Percentiles rank a stretch among this genome's conserved stretches.
Conservation (phyloP, 202 grass and related monocot genomes). For the Carex arenaria region DNA sequence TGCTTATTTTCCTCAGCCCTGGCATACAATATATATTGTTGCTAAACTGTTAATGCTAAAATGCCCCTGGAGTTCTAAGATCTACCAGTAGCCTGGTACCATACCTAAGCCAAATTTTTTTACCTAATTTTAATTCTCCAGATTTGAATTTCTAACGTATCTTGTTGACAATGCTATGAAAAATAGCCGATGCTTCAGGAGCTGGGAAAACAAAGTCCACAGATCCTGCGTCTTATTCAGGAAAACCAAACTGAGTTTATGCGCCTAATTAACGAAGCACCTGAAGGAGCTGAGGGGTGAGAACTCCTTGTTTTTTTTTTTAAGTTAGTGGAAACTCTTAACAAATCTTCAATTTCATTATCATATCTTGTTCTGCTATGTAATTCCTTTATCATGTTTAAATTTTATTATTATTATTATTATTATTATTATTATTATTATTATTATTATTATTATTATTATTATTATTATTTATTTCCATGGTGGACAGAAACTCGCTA, state of each 20-base stretch:
- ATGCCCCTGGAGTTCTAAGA: neutral
- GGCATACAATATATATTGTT: neutral
- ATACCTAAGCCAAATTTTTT: neutral
- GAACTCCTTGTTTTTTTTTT: neutral
- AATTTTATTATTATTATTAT: too few species aligned
- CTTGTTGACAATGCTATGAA: neutral
- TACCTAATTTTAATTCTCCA: neutral
- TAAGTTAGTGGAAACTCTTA: too few species aligned
- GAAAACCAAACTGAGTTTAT: conserved; percentile 93
- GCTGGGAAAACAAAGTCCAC: conserved; percentile 88
- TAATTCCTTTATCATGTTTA: conserved; percentile 2
- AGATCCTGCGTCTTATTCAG: conserved; percentile 87
- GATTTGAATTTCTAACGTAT: neutral
- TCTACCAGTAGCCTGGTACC: neutral
- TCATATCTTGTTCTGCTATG: neutral
- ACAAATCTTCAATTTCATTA: neutral
- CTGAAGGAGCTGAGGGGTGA: conserved; percentile 81
- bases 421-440: neutral
- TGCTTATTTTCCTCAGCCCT: neutral
- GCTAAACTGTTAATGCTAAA: neutral
- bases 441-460: neutral
- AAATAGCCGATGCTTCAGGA: conserved; percentile 94
- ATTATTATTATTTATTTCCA: conserved; percentile 9
- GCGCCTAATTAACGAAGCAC: conserved; percentile 77
- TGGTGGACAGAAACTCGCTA: conserved; percentile 63